Base-by-base conservation (phyloP, 495 filamentous ascomycete genomes). In the Diplogelasinospora grovesii region DNA sequence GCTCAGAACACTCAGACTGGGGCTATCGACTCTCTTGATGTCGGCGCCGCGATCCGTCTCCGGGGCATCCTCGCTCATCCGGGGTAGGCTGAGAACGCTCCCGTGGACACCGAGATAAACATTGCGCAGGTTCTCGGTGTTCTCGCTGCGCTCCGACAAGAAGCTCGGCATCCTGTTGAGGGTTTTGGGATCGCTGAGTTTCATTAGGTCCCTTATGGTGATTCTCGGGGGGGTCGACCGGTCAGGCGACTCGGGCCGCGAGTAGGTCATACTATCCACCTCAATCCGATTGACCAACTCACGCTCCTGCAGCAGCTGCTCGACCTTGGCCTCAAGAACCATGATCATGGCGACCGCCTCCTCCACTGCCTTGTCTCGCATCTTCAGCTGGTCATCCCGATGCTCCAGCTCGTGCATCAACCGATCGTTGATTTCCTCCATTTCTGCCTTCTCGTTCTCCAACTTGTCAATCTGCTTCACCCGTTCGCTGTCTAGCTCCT, bases 291-390 rank as follows among this genome's bases (percentile, higher is more conserved):
- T 53, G 6, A 62, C 59, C 63, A 70, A 65, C 16, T 66, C 57
- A 19, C 60, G 55, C 39, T 71, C 69, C 26, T 42, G 46, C 0
- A 63, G 25, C 43, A 86, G 57, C 37, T 76, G 63, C 21, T 83
- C 74, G 3, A 84, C 62, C 50, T 76, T 78, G 0, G 75, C 71
- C 59, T 96, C 86, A 21, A 90, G 60, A 28, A 73, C 68, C 33
- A 82, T 79, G 36, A 96, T 95, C 53, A 92, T 70, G 8, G 77
- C 73, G 6, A 90, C 83, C 2, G 89, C 89, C 54, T 95, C 87
- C 32, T 81, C 78, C 2, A 95, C 66, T 1, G 85, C 88, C 31
- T 79, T 74, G 56, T 93, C 83, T 21, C 83, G 71, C 51, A 82
- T 82, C 34, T 86, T 79, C 39, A 95, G 65, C 49, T 90, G 82